Evolutionary conservation across 805 yeast species (phyloP), one percentile per base, ranked within the genome.

Genomic region (Metschnikowia gruessii): DNA sequence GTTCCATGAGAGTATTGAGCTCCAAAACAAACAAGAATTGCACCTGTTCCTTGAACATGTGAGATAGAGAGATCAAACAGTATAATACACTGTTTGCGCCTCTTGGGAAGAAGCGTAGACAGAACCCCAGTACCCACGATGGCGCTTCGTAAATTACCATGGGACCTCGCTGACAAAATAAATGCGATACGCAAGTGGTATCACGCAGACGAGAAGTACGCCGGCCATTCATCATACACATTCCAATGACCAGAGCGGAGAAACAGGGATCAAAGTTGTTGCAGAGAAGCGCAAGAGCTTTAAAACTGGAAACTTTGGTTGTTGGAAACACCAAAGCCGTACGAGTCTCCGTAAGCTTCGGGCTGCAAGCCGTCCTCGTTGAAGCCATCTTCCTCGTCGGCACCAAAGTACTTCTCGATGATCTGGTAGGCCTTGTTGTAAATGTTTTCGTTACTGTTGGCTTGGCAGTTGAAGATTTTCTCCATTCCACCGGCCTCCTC

Each of bases 401-500:
- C 95, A 44, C 85, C 77, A 71, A 94, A 94, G 71, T 89, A 94
- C 58, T 86, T 88, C 63, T 88, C 96, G 68, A 94, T 90, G 62
- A 94, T 88, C 56, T 75, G 75, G 73, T 80, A 94, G 29, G 98
- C 95, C 73, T 90, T 91, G 64, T 86, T 81, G 70, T 94, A 94
- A 62, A 94, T 87, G 63, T 85, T 87, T 64, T 92, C 95, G 69
- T 92, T 94, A 62, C 83, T 87, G 70, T 88, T 90, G 65, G 79
- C 81, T 76, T 94, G 99, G 65, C 96, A 87, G 51, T 87, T 89
- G 68, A 86, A 85, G 59, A 94, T 92, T 74, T 88, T 91, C 68
- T 94, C 98, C 82, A 90, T 85, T 53, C 99, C 99, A 60, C 97
- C 98, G 37, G 97, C 97, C 67, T 92, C 97, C 73, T 94, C 99